Percentiles rank a stretch among this genome's conserved stretches.
Evolutionary conservation across 2,329 filamentous ascomycete genomes (phyloP).

Genomic region (Dendrostoma leiphaemia): DNA sequence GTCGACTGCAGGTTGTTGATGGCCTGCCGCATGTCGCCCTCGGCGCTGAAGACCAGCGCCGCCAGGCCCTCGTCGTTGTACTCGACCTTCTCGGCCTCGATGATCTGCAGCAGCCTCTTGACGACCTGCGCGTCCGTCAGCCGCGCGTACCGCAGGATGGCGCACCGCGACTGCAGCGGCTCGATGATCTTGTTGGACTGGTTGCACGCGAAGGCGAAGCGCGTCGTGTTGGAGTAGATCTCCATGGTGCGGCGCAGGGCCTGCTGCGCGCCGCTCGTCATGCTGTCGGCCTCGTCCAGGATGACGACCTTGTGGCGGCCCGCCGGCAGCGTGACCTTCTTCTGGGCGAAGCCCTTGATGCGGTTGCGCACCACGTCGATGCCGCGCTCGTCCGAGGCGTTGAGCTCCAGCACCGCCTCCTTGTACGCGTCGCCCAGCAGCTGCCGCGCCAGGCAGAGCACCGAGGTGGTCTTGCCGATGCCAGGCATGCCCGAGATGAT

Average conservation of each 20-base stretch:
- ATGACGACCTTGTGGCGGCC: conserved; percentile 96
- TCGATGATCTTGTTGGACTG: conserved; percentile 99
- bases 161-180: conserved; percentile 94
- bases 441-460: conserved; percentile 89
- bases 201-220: conserved; percentile 98
- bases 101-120: conserved; percentile 86
- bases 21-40: conserved; percentile 97
- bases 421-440: conserved; percentile 92
- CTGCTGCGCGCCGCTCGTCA: conserved; percentile 96
- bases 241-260: conserved; percentile 96
- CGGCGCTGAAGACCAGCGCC: conserved; percentile 93
- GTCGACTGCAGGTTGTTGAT: conserved; percentile 99
- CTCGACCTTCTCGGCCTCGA: conserved; percentile 85
- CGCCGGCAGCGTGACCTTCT: conserved; percentile 91
- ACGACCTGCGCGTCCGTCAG: conserved; percentile 92
- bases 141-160: conserved; percentile 89
- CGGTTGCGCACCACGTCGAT: conserved; percentile 97
- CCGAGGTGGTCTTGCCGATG: conserved; percentile 96
- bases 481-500: conserved; percentile 99
- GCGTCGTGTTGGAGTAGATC: conserved; percentile 93
- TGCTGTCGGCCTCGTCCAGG: conserved; percentile 95
- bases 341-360: conserved; percentile 98
- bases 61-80: conserved; percentile 92
- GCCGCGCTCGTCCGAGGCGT: conserved; percentile 92
- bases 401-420: conserved; percentile 93